phyloP scores from a whole-genome alignment of 2,329 filamentous ascomycete genomes.

The Podosphaera xanthii region DNA sequence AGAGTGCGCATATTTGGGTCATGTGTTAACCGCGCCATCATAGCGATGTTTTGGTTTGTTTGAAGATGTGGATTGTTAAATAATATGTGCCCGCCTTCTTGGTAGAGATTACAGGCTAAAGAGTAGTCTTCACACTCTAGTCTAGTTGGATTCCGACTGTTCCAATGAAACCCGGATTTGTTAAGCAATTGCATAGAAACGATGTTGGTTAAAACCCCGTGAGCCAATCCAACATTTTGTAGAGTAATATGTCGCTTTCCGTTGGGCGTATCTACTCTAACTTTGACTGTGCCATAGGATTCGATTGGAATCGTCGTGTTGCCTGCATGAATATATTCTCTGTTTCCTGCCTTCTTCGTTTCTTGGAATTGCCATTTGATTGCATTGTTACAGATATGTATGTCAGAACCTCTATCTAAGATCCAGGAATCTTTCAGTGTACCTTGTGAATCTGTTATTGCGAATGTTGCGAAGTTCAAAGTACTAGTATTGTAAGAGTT shows the following conservation, averaged over 20 bases:
- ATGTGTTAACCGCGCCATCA: background rate
- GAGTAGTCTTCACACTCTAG: no score
- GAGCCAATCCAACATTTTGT: no score
- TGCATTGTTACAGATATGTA: background rate
- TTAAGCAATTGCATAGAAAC: no score
- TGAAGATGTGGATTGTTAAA: background rate
- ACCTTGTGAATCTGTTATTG: background rate
- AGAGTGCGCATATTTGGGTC: background rate
- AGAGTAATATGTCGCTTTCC: background rate
- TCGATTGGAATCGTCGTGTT: background rate
- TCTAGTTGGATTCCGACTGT: no score
- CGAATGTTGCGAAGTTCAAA: background rate
- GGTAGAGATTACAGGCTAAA: no score
- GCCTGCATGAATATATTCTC: background rate
- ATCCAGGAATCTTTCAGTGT: background rate
- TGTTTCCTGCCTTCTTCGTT: background rate
- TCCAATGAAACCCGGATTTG: no score
- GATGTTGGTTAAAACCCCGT: no score
- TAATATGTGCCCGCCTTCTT: no score
- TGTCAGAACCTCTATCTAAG: background rate
- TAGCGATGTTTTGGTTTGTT: background rate
- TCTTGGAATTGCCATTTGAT: no score
- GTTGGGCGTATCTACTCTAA: background rate
- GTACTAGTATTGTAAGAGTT: no score
- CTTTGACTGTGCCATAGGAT: background rate